A percentile compares a stretch with the other conserved stretches of the same genome.
Evolutionary conservation across 192 early-diverging fungal species (phyloP).

Genomic region (Chytriomyces sp.): DNA sequence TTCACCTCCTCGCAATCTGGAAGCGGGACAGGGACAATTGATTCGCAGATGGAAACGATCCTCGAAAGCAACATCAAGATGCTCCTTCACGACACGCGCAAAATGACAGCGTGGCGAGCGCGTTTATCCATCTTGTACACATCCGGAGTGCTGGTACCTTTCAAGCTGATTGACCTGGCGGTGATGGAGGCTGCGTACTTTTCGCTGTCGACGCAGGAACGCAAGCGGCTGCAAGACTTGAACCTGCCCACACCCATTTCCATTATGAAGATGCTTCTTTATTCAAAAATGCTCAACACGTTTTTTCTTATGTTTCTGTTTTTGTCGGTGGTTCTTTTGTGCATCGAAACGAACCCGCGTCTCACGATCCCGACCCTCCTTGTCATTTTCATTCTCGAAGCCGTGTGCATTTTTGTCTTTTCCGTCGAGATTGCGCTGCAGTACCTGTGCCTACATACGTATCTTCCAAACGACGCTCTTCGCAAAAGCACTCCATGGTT

Average conservation of each 20-base stretch:
- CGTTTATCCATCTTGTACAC: neutral
- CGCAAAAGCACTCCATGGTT: neutral
- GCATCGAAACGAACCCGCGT: conserved; percentile 6
- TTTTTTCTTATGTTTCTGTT: conserved; percentile 7
- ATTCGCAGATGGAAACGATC: neutral
- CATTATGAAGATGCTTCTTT: neutral
- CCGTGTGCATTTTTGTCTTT: conserved; percentile 15
- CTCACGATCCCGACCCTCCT: neutral
- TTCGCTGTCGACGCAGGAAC: neutral
- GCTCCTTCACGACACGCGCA: neutral
- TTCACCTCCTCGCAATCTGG: too few relatives aligned
- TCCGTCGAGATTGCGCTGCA: conserved; percentile 7
- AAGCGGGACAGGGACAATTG: too few relatives aligned
- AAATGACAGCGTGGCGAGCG: conserved; percentile 7
- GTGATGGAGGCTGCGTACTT: conserved; percentile 2
- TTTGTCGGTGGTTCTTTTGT: conserved; percentile 1
- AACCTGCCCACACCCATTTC: conserved; percentile 1
- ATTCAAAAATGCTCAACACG: conserved; percentile 2
- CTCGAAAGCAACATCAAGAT: neutral
- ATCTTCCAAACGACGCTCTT: neutral
- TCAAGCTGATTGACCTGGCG: conserved; percentile 8
- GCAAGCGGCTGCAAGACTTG: neutral
- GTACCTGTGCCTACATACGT: neutral
- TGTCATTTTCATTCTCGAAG: conserved; percentile 9
- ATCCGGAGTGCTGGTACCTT: neutral